phyloP scores from a whole-genome alignment of 2,329 filamentous ascomycete species.

The Fusarium neocosmosporiellum region DNA sequence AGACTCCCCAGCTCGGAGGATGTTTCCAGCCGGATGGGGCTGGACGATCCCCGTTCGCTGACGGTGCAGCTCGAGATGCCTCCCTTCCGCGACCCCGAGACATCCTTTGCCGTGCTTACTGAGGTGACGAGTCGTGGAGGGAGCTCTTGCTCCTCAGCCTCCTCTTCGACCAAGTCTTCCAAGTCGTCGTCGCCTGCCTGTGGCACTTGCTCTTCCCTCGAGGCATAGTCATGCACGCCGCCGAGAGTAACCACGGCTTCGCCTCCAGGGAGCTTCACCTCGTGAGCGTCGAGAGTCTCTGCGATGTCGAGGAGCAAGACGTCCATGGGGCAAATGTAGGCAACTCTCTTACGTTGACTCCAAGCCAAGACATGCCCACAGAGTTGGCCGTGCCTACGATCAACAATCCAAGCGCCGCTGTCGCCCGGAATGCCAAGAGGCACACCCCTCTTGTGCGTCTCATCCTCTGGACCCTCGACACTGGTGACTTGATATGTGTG shows the following conservation, averaged over 20 bases:
- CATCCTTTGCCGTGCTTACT: conserved; percentile 7
- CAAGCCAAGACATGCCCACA: conserved; percentile 93
- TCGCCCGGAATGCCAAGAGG: conserved; percentile 82
- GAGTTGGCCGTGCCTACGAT: conserved; percentile 80
- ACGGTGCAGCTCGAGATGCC: conserved; percentile 27
- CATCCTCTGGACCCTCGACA: conserved; percentile 37
- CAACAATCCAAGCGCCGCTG: conserved; percentile 92
- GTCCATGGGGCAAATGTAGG: conserved; percentile 97
- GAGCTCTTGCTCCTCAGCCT: conserved; percentile 25
- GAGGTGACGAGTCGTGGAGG: conserved; percentile 25
- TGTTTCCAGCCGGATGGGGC: conserved; percentile 43
- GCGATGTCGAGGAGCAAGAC: conserved; percentile 87
- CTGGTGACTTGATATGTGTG: conserved; percentile 73
- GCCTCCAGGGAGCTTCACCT: conserved; percentile 77
- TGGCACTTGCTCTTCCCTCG: conserved; percentile 14
- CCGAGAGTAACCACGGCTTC: conserved; percentile 52
- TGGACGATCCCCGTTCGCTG: conserved; percentile 41
- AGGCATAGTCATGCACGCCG: conserved; percentile 14
- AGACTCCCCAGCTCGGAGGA: conserved; percentile 44
- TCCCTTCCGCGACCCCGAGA: conserved; percentile 1
- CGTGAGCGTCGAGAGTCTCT: conserved; percentile 76
- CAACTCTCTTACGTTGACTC: conserved; percentile 81
- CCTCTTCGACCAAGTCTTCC: conserved; percentile 45
- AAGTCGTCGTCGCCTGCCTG: conserved; percentile 40
- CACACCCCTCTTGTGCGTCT: conserved; percentile 32